Evolutionary conservation across 177 flowering plant genomes (phyloP).

Genomic region (Telopea speciosissima): DNA sequence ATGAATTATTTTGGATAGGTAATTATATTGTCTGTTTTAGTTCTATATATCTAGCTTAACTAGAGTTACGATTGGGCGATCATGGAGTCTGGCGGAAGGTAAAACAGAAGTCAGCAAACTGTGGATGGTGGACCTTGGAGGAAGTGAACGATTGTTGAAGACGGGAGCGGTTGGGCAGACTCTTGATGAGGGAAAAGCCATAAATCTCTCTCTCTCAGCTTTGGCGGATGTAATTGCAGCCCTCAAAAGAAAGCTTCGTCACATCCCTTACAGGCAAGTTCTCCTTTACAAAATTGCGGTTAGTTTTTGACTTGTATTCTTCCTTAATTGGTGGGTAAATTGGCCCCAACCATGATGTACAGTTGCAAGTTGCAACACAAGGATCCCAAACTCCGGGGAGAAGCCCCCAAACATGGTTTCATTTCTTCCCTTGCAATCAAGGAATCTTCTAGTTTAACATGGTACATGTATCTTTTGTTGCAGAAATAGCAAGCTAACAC

Average conservation of each 20-base stretch:
- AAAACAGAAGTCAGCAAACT: slow-evolving; percentile 52
- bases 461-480: slow-evolving; percentile 18
- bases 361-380: background rate
- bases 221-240: slow-evolving; percentile 87
- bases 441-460: slow-evolving; percentile 1
- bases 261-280: slow-evolving; percentile 75
- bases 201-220: slow-evolving; percentile 87
- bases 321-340: too few relatives aligned
- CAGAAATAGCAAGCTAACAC: slow-evolving; percentile 90
- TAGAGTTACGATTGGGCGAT: slow-evolving; percentile 56
- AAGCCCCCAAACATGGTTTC: background rate
- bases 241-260: slow-evolving; percentile 57
- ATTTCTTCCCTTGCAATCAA: background rate
- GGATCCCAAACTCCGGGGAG: background rate
- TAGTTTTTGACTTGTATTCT: background rate
- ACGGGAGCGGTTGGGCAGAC: slow-evolving; percentile 81
- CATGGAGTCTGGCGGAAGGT: slow-evolving; percentile 26
- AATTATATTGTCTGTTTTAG: slow-evolving; percentile 41
- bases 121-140: slow-evolving; percentile 97
- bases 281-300: background rate
- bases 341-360: background rate
- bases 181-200: slow-evolving; percentile 79
- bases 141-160: slow-evolving; percentile 75
- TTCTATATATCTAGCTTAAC: slow-evolving; percentile 55
- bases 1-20: slow-evolving; percentile 27